phyloP scores from a whole-genome alignment of 768 basidiomycete species.

The Tulasnella sp. region DNA sequence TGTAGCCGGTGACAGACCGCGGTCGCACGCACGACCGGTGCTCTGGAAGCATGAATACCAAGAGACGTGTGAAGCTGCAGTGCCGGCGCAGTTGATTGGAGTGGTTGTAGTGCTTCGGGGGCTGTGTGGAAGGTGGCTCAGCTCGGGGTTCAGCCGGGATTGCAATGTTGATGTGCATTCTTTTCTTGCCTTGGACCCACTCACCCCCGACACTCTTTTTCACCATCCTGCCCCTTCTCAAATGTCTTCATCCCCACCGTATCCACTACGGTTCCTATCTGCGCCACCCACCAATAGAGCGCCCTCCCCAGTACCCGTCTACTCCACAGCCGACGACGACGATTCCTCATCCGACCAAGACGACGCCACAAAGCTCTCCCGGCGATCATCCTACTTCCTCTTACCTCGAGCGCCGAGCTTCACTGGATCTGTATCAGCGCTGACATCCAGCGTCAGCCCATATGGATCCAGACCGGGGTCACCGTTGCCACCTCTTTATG shows the following conservation, averaged over 20 bases:
- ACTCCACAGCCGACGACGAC: neutral
- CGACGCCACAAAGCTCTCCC: neutral
- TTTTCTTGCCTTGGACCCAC: neutral
- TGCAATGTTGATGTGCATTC: neutral
- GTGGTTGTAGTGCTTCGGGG: no score
- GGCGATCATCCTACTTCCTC: constrained; percentile 8
- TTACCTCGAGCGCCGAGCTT: neutral
- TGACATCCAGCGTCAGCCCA: constrained; percentile 1
- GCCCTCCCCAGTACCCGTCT: constrained; percentile 1
- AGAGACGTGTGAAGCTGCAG: no score
- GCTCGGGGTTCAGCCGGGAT: neutral
- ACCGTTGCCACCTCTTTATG: constrained; percentile 9
- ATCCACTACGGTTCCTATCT: constrained; percentile 1
- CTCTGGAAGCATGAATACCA: no score
- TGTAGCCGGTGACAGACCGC: no score
- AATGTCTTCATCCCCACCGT: neutral
- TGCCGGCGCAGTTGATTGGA: no score
- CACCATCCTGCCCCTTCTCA: neutral
- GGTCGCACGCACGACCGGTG: no score
- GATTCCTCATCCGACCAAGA: constrained; percentile 4
- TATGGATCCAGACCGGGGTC: constrained; percentile 10
- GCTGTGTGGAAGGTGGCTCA: no score
- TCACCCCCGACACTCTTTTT: neutral
- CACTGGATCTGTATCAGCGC: neutral
- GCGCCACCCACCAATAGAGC: neutral